A percentile compares a stretch with the other conserved stretches of the same genome.
Conservation (phyloP, 129 eudicot species). For the Dittrichia graveolens region DNA sequence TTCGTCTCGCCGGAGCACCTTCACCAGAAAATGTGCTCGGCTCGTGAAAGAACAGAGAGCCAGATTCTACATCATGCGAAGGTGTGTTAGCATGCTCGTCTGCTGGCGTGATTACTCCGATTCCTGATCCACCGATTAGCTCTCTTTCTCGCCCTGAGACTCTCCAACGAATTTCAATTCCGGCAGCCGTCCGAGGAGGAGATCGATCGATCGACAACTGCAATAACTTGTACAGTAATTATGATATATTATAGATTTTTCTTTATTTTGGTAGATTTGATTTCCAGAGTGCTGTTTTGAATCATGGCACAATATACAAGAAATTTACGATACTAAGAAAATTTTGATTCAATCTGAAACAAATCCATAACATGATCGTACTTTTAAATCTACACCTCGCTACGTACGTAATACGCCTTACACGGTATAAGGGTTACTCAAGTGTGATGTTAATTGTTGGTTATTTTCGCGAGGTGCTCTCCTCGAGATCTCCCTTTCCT, state of each 20-base stretch:
- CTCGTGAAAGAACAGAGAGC: neutral
- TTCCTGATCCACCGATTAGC: neutral
- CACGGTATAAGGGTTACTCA: no score
- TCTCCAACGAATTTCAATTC: conserved; percentile 22
- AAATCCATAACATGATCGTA: neutral
- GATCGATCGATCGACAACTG: conserved; percentile 8
- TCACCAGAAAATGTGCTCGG: neutral
- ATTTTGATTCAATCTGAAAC: conserved; percentile 8
- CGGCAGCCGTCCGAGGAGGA: conserved; percentile 39
- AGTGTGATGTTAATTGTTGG: conserved; percentile 13
- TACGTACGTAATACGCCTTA: neutral
- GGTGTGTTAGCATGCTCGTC: neutral
- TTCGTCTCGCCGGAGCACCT: neutral
- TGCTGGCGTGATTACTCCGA: neutral
- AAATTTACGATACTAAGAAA: neutral
- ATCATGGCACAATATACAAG: neutral
- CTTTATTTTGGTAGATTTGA: neutral
- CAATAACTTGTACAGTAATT: conserved; percentile 22
- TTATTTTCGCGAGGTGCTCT: neutral
- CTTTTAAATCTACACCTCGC: neutral
- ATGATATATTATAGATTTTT: neutral
- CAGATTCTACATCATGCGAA: conserved; percentile 6
- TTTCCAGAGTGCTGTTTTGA: conserved; percentile 11
- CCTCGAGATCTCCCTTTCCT: conserved; percentile 23
- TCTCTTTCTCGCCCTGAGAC: neutral